Evolutionary conservation across 2,329 filamentous ascomycete species (phyloP), one percentile per base, ranked within the genome.

Genomic region (Ilyonectria sp.): DNA sequence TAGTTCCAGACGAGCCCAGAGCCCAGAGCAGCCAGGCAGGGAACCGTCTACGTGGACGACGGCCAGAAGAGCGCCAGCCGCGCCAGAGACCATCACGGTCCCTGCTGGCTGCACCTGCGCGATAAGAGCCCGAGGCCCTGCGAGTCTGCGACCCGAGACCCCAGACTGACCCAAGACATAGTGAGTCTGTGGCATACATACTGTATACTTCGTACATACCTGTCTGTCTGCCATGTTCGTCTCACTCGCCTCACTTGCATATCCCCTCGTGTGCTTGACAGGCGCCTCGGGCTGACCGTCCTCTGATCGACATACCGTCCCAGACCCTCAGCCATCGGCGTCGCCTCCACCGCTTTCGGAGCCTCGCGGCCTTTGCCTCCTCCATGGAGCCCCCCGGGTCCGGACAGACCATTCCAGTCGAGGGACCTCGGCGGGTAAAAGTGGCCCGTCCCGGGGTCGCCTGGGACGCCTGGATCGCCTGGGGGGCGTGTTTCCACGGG

Each of bases 341-440:
- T 68, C 60, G 59, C 72, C 74, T 70, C 72, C 65, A 75, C 74
- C 74, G 74, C 72, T 76, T 75, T 76, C 74, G 74, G 74, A 76
- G 74, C 74, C 74, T 76, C 73, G 73, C 63, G 65, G 68, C 58
- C 64, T 54, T 59, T 54, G 55, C 53, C 56, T 63, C 37, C 46
- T 53, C 43, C 49, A 62, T 67, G 58, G 54, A 56, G 44, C 43
- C 40, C 62, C 65, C 62, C 60, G 59, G 63, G 67, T 59, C 67
- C 68, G 65, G 69, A 63, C 63, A 67, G 68, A 68, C 56, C 71
- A 74, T 72, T 75, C 68, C 72, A 74, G 62, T 71, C 63, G 50
- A 55, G 60, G 67, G 66, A 69, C 59, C 69, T 72, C 64, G 53
- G 60, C 74, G 73, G 73, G 73, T 75, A 75, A 75, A 75, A 75